Conservation (phyloP, 176 grass and related monocot species). For the Oropetium thomaeum region DNA sequence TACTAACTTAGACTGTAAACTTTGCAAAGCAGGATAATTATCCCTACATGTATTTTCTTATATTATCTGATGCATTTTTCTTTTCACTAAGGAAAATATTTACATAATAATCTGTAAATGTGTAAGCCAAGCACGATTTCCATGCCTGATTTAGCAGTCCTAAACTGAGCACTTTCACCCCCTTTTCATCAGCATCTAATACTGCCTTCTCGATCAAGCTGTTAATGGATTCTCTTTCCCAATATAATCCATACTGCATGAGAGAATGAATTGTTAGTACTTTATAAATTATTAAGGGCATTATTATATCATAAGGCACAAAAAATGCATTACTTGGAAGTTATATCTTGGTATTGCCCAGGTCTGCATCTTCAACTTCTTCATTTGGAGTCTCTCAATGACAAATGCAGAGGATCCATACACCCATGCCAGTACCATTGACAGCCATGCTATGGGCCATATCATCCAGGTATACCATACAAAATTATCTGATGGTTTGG, state of each 20-base stretch:
- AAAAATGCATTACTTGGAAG: slow-evolving; percentile 58
- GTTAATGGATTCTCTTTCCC: slow-evolving; percentile 76
- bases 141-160: slow-evolving; percentile 83
- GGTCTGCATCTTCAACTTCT: slow-evolving; percentile 74
- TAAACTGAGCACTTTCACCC: slow-evolving; percentile 75
- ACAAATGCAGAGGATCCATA: slow-evolving; percentile 72
- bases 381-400: slow-evolving; percentile 60
- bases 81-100: background rate
- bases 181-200: slow-evolving; percentile 68
- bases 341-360: slow-evolving; percentile 90
- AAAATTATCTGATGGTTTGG: slow-evolving; percentile 54
- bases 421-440: slow-evolving; percentile 61
- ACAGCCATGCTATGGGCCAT: slow-evolving; percentile 58
- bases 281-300: slow-evolving; percentile 1
- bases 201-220: slow-evolving; percentile 79
- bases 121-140: background rate
- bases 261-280: slow-evolving; percentile 27
- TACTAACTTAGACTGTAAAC: background rate
- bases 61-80: background rate
- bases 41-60: background rate
- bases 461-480: slow-evolving; percentile 58
- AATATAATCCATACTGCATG: slow-evolving; percentile 60
- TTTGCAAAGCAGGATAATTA: background rate
- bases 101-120: background rate
- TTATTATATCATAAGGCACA: background rate